phyloP scores from a whole-genome alignment of 305 asterid species.

The Fraxinus greggii region DNA sequence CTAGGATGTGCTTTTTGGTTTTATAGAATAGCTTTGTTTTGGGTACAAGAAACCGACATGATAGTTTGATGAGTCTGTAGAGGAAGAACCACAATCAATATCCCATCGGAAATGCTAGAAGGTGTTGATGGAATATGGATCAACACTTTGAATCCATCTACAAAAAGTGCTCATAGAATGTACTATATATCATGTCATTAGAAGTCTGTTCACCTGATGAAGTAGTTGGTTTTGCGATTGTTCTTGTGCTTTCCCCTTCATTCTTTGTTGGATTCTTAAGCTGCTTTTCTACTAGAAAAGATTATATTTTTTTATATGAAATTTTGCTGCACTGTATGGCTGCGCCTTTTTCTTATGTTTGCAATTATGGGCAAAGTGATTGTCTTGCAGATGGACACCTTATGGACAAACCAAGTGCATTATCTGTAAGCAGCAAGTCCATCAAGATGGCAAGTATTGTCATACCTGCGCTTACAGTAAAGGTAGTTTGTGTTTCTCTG shows the following conservation, averaged over 20 bases:
- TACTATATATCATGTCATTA: background rate
- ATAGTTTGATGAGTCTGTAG: background rate
- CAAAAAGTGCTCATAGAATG: background rate
- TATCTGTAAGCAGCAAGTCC: conserved; percentile 94
- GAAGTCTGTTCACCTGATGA: background rate
- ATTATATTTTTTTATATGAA: background rate
- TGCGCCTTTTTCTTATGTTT: background rate
- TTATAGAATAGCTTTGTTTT: background rate
- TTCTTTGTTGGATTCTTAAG: background rate
- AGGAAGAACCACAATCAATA: background rate
- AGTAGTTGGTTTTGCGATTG: background rate
- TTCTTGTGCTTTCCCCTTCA: background rate
- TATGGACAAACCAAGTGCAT: conserved; percentile 61
- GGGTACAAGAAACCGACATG: background rate
- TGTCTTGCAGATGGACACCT: conserved; percentile 66
- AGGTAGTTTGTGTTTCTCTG: conserved; percentile 37
- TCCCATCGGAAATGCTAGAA: background rate
- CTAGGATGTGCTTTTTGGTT: background rate
- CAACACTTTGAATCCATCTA: background rate
- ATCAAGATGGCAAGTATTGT: conserved; percentile 87
- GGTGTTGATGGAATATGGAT: background rate
- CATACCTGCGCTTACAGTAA: conserved; percentile 92
- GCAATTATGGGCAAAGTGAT: background rate
- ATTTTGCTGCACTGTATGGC: background rate
- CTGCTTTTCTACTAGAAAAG: background rate